Conservation (phyloP, 768 basidiomycete species). For the Mycena pura region DNA sequence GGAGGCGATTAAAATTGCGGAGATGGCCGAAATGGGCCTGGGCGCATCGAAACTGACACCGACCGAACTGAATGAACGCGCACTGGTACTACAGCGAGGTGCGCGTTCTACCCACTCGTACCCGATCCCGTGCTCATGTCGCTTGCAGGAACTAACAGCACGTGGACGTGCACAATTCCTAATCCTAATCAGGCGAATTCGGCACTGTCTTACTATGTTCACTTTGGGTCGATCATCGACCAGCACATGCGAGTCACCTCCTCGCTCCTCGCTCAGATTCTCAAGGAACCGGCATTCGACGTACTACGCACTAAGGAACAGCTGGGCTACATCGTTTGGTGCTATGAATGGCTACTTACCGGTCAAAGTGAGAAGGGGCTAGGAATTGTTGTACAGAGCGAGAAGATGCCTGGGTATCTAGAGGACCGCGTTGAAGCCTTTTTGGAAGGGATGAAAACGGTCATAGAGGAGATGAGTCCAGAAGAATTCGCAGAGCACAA, state of each 20-base stretch:
- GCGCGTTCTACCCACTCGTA: constrained; percentile 15
- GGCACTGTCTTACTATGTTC: constrained; percentile 83
- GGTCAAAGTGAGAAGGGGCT: constrained; percentile 79
- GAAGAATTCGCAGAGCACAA: constrained; percentile 84
- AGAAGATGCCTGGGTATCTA: constrained; percentile 77
- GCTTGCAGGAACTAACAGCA: constrained; percentile 67
- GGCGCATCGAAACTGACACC: constrained; percentile 58
- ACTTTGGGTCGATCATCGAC: constrained; percentile 74
- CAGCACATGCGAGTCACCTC: constrained; percentile 68
- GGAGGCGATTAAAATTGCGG: constrained; percentile 80
- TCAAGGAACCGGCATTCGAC: constrained; percentile 92
- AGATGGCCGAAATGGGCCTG: constrained; percentile 73
- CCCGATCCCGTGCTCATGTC: not conserved
- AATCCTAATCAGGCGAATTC: constrained; percentile 91
- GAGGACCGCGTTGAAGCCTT: constrained; percentile 92
- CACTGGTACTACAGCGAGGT: constrained; percentile 78
- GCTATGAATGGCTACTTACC: constrained; percentile 58
- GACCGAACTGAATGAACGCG: constrained; percentile 59
- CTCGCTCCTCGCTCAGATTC: constrained; percentile 79
- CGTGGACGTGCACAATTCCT: constrained; percentile 69
- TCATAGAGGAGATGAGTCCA: constrained; percentile 70
- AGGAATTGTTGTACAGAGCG: constrained; percentile 88
- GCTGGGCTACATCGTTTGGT: constrained; percentile 89
- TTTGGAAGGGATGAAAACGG: constrained; percentile 72
- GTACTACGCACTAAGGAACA: constrained; percentile 93